phyloP scores from a whole-genome alignment of 2,329 filamentous ascomycete species.

The Lasiodiplodia sp. region DNA sequence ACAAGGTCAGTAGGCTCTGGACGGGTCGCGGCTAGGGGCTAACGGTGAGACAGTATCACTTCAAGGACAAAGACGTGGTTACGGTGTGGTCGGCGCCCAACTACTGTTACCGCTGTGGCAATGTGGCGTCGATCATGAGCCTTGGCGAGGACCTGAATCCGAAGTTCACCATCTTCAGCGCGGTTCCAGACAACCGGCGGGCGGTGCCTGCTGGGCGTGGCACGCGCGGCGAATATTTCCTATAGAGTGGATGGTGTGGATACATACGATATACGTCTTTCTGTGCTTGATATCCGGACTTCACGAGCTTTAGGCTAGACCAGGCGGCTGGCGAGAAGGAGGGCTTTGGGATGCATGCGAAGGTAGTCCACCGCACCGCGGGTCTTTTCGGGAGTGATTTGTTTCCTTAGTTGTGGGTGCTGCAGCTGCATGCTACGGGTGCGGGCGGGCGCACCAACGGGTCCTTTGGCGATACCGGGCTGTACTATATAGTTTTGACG shows the following conservation, averaged over 20 bases:
- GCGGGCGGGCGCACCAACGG: constrained; percentile 19
- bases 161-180: constrained; percentile 90
- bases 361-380: constrained; percentile 20
- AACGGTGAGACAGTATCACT: constrained; percentile 73
- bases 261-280: constrained; percentile 31
- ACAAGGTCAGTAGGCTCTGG: constrained; percentile 60
- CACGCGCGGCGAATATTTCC: constrained; percentile 59
- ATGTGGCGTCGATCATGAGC: constrained; percentile 88
- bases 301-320: constrained; percentile 29
- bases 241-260: constrained; percentile 44
- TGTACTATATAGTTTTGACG: constrained; percentile 31
- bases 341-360: constrained; percentile 26
- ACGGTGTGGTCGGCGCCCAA: constrained; percentile 90
- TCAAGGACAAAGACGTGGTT: constrained; percentile 91
- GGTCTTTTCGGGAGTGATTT: constrained; percentile 17
- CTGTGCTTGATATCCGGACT: constrained; percentile 32
- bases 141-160: constrained; percentile 84
- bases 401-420: constrained; percentile 24
- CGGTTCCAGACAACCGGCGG: constrained; percentile 84
- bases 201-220: constrained; percentile 74
- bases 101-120: constrained; percentile 95
- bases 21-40: neutral
- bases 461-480: constrained; percentile 22
- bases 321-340: constrained; percentile 19
- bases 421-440: constrained; percentile 28